Conservation (phyloP, 2,329 filamentous ascomycete genomes). For the Fusarium sp. region DNA sequence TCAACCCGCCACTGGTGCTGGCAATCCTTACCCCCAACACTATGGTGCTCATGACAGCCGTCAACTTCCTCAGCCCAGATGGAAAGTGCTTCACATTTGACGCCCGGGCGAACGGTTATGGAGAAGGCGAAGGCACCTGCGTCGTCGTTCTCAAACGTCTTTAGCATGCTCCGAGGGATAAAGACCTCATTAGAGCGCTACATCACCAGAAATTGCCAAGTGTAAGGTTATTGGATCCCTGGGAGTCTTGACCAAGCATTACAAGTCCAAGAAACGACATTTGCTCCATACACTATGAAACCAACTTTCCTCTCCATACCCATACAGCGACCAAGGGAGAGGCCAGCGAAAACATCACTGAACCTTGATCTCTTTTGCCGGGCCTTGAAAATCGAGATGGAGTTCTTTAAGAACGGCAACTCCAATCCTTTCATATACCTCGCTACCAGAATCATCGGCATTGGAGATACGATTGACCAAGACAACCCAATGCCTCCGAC, state of each 20-base stretch:
- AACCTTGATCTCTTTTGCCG: not conserved
- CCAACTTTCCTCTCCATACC: no score
- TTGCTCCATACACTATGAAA: not conserved
- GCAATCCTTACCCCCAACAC: slow-evolving; percentile 65
- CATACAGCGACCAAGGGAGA: not conserved
- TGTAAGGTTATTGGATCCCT: not conserved
- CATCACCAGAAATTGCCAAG: no score
- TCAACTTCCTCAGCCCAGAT: slow-evolving; percentile 65
- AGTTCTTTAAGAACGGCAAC: not conserved
- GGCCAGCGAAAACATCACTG: not conserved
- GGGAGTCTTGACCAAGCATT: not conserved
- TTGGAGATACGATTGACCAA: not conserved
- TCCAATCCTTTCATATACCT: not conserved
- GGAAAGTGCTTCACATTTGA: slow-evolving; percentile 68
- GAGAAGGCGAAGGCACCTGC: slow-evolving; percentile 71
- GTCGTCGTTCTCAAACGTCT: slow-evolving; percentile 70
- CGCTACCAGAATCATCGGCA: not conserved
- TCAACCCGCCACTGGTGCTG: slow-evolving; percentile 58
- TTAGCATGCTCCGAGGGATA: slow-evolving; percentile 66
- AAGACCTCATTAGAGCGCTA: slow-evolving; percentile 30
- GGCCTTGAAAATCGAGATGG: not conserved
- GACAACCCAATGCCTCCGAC: not conserved
- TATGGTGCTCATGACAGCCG: slow-evolving; percentile 66
- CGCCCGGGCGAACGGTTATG: slow-evolving; percentile 71
- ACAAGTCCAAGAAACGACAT: not conserved